These are phyloP conservation scores for Yarrowia sp. DNA, from an alignment of 805 yeast species.

Conservation along the genomic window DNA sequence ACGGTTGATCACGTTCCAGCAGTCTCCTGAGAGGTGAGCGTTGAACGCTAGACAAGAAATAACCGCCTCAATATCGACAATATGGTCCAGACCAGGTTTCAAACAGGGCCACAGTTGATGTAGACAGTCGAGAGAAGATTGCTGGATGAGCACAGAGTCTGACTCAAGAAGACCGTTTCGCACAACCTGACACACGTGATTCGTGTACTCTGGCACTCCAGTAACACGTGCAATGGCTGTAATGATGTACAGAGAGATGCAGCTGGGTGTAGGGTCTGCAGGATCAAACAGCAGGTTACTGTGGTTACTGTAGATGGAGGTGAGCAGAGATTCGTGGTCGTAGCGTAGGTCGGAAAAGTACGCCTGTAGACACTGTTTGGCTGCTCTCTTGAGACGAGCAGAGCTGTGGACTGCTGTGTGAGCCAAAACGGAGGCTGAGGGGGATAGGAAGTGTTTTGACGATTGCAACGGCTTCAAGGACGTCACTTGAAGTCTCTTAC, in stretches of 20 bases:
- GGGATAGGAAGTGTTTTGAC: neutral
- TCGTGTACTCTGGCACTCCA: slow-evolving; percentile 4
- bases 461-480: neutral
- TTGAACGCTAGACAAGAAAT: slow-evolving; percentile 1
- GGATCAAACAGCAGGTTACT: slow-evolving; percentile 26
- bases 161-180: slow-evolving; percentile 15
- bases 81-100: slow-evolving; percentile 21
- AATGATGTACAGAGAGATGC: slow-evolving; percentile 28
- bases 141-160: slow-evolving; percentile 14
- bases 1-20: slow-evolving; percentile 1
- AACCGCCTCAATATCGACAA: slow-evolving; percentile 32
- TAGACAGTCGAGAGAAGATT: slow-evolving; percentile 12
- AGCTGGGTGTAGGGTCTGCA: slow-evolving; percentile 1
- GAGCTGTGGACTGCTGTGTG: neutral
- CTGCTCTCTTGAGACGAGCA: slow-evolving; percentile 6
- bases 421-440: neutral
- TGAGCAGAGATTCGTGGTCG: slow-evolving; percentile 11
- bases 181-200: slow-evolving; percentile 25
- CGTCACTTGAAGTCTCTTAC: neutral
- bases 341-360: slow-evolving; percentile 7
- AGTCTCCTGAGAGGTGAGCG: neutral
- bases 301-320: slow-evolving; percentile 4
- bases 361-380: slow-evolving; percentile 30
- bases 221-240: slow-evolving; percentile 26
- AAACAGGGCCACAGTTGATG: slow-evolving; percentile 11